phyloP scores from a whole-genome alignment of 306 rosid species.

The Dicorynia guianensis region DNA sequence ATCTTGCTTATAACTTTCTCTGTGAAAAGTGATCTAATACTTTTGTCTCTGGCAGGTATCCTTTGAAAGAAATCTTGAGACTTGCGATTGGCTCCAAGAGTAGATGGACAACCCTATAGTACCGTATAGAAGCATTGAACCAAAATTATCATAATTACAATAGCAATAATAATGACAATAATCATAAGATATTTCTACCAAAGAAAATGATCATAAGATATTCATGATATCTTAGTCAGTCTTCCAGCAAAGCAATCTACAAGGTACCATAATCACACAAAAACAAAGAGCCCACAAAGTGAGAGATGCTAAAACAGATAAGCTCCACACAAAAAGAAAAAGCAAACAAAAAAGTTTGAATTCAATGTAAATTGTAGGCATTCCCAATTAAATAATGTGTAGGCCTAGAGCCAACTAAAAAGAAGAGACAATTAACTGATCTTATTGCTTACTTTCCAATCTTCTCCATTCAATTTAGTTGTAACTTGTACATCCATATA shows the following conservation, averaged over 20 bases:
- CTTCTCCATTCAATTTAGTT: neutral
- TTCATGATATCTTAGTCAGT: neutral
- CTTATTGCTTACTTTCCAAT: neutral
- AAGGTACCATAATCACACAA: conserved; percentile 7
- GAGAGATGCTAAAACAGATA: neutral
- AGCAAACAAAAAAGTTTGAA: neutral
- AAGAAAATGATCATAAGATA: neutral
- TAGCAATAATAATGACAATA: neutral
- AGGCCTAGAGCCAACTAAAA: conserved; percentile 19
- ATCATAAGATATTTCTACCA: too few species aligned
- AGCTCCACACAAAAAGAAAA: neutral
- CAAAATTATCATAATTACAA: conserved; percentile 17
- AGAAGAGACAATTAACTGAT: neutral
- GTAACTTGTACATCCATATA: neutral
- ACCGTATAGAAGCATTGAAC: conserved; percentile 38
- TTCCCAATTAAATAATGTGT: neutral
- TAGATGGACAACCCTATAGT: conserved; percentile 92
- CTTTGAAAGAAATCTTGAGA: conserved; percentile 97
- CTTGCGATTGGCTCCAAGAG: conserved; percentile 95
- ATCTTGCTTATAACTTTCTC: conserved; percentile 81
- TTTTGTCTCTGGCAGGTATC: conserved; percentile 90
- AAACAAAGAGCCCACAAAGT: neutral
- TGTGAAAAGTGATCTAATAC: conserved; percentile 73
- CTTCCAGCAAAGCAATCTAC: neutral
- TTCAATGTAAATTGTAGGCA: neutral